These are phyloP conservation scores for Symbiotaphrina buchneri DNA, from an alignment of 495 filamentous ascomycete species.

Conservation along the genomic window DNA sequence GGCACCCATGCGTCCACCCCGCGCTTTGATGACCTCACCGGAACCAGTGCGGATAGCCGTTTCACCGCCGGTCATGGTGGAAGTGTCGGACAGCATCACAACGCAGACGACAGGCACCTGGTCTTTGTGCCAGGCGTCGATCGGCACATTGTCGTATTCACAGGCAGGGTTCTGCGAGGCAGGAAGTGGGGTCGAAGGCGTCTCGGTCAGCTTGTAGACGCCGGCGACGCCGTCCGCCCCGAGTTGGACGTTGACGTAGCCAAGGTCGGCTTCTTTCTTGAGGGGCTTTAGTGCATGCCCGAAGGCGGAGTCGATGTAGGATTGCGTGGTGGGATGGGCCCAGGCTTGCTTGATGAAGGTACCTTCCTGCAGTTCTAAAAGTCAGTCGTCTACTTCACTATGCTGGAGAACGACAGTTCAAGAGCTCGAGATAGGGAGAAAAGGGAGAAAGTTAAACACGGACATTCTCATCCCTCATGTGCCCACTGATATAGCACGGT, in stretches of 20 bases:
- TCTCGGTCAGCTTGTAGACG: constrained; percentile 23
- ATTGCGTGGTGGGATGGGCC: constrained; percentile 40
- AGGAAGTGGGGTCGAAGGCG: constrained; percentile 12
- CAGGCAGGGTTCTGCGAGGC: too few species aligned
- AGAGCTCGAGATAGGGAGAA: too few species aligned
- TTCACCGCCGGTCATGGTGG: constrained; percentile 8
- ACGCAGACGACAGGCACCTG: constrained; percentile 8
- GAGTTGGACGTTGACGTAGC: constrained; percentile 50
- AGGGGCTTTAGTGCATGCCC: constrained; percentile 46
- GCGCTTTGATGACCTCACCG: constrained; percentile 5
- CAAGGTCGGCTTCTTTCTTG: constrained; percentile 55
- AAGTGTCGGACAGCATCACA: constrained; percentile 8
- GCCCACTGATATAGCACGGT: too few species aligned
- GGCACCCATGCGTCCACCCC: constrained; percentile 7
- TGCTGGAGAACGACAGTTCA: too few species aligned
- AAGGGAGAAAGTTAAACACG: too few species aligned
- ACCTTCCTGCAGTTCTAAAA: too few species aligned
- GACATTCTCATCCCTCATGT: too few species aligned
- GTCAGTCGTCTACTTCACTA: too few species aligned
- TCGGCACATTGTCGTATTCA: too few species aligned
- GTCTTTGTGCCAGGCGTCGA: constrained; percentile 7
- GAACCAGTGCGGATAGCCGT: constrained; percentile 6
- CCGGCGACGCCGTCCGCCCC: too few species aligned
- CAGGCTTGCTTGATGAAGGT: too few species aligned
- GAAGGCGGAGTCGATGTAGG: constrained; percentile 46